Percentiles rank a stretch among this genome's conserved stretches.
Evolutionary conservation across 2,329 filamentous ascomycete species (phyloP).

Genomic region (Xylaria sp.): DNA sequence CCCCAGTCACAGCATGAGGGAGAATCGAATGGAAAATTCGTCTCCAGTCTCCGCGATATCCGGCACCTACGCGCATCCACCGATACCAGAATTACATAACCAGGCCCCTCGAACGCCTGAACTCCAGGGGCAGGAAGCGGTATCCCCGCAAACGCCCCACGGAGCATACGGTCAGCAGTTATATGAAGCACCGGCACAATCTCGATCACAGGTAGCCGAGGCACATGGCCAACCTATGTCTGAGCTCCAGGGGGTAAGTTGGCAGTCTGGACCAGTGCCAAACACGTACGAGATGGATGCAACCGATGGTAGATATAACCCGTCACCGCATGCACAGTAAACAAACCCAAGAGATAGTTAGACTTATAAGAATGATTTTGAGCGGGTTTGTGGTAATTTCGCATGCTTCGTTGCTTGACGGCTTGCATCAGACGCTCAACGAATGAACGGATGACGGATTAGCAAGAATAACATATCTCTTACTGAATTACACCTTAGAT

Average conservation of each 20-base stretch:
- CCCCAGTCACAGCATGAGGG: constrained; percentile 33
- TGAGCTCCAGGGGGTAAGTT: constrained; percentile 40
- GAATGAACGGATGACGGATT: neutral
- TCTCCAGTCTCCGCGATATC: constrained; percentile 45
- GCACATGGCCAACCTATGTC: constrained; percentile 40
- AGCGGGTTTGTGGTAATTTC: neutral
- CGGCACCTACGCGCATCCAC: constrained; percentile 34
- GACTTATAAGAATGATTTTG: neutral
- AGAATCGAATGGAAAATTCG: constrained; percentile 38
- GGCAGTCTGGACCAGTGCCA: constrained; percentile 45
- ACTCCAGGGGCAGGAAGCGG: constrained; percentile 35
- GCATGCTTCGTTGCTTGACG: neutral
- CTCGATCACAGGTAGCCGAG: constrained; percentile 33
- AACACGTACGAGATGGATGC: constrained; percentile 45
- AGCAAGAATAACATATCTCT: neutral
- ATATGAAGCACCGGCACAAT: constrained; percentile 41
- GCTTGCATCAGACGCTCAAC: neutral
- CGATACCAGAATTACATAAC: constrained; percentile 39
- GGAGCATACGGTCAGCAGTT: constrained; percentile 42
- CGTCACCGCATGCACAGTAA: constrained; percentile 14
- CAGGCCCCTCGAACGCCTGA: constrained; percentile 34
- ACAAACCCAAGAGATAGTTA: neutral
- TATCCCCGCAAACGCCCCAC: constrained; percentile 27
- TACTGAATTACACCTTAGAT: neutral
- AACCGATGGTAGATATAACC: constrained; percentile 15